Evolutionary conservation across 345 rosid genomes (phyloP), one percentile per base, ranked within the genome.

Genomic region (Euclidium syriacum): DNA sequence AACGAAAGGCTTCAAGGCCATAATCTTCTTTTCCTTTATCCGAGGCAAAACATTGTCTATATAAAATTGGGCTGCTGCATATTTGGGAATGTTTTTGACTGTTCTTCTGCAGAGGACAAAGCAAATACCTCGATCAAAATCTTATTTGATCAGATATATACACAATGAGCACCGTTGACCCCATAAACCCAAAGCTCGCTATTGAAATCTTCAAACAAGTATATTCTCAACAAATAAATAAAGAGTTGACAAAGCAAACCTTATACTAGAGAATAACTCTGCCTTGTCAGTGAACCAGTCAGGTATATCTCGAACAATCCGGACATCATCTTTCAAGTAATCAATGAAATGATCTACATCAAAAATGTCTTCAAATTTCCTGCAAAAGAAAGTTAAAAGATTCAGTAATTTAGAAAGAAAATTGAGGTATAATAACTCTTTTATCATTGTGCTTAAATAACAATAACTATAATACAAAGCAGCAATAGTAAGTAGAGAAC

Each of bases 21-120:
- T 95, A 54, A 95, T 90, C 86, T 85, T 95, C 89, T 95, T 95
- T 77, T 95, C 99, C 77, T 86, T 95, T 67, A 95, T 81, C 65
- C 99, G 86, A 40, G 99, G 99, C 42, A 95, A 83, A 23, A 95
- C 99, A 68, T 95, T 95, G 76, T 90, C 99, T n/a, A 95, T 83
- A 67, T 95, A 95, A 73, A 95, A 95, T 29, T 95, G 91, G 3
- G 97, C 97, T 23, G 99, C 87, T 44, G 99, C 99, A 75, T 95
- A 95, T 64, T 95, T 95, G 43, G 99, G 99, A 73, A 95, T 95
- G 73, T 95, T 95, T 81, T 95, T 95, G 41, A 95, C 99, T 4
- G 99, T 95, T 59, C 98, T 89, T 64, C 99, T 95, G 72, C 35
- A 50, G 64, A 79, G 71, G 17, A 72, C 18, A n/a, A 61, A 5